Conservation (phyloP, 306 rosid species). For the Quercus engelmannii region DNA sequence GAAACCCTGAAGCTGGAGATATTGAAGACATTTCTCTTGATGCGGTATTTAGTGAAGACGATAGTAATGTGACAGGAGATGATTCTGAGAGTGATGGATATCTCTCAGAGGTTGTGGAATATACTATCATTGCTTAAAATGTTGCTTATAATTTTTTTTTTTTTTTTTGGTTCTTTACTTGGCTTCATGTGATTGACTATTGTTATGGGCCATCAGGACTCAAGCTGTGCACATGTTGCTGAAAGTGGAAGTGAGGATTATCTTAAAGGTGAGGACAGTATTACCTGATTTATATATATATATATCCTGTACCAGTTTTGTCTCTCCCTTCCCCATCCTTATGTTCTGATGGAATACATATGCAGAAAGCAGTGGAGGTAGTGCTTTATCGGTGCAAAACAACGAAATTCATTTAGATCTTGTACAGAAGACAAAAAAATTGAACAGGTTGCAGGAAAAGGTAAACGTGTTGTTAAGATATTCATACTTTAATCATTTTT, state of each 20-base stretch:
- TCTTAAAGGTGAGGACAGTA: constrained; percentile 44
- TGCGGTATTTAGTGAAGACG: constrained; percentile 56
- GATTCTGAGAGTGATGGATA: constrained; percentile 83
- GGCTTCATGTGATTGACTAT: constrained; percentile 20
- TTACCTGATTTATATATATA: not conserved
- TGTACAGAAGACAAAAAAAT: constrained; percentile 46
- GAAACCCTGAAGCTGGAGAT: constrained; percentile 39
- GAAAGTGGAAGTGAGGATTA: constrained; percentile 36
- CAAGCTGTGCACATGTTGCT: constrained; percentile 20
- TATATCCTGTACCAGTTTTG: not conserved
- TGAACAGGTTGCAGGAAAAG: constrained; percentile 69
- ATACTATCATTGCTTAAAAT: constrained; percentile 8
- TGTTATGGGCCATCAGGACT: constrained; percentile 46
- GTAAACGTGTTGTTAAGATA: constrained; percentile 25
- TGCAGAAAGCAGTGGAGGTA: constrained; percentile 41
- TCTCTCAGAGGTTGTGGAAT: constrained; percentile 72
- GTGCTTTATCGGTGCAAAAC: constrained; percentile 51
- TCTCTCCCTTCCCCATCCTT: not conserved
- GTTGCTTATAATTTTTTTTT: not conserved
- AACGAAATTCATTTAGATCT: constrained; percentile 50
- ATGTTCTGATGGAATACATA: constrained; percentile 20
- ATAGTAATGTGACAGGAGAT: constrained; percentile 44
- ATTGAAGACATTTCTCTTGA: constrained; percentile 46
- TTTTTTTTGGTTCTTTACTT: constrained; percentile 6
- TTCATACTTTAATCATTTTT: constrained; percentile 5